A percentile compares a stretch with the other conserved stretches of the same genome.
These are phyloP conservation scores for Syncephalis fuscata DNA, from an alignment of 371 early-diverging fungal species.

Conservation along the genomic window DNA sequence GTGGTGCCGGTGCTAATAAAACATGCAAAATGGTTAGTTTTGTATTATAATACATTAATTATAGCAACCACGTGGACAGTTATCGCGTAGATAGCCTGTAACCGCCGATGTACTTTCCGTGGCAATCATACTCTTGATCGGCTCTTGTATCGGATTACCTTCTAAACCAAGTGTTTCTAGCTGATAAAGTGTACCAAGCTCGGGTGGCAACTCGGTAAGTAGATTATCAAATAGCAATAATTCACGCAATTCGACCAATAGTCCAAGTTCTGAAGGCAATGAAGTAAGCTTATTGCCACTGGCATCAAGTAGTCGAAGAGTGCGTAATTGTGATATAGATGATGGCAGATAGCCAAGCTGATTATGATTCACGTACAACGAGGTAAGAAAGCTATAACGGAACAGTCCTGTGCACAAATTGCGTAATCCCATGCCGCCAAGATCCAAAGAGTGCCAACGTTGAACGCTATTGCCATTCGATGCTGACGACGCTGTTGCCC, in stretches of 20 bases:
- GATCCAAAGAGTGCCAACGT: conserved; percentile 29
- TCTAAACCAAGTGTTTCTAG: conserved; percentile 88
- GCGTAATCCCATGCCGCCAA: conserved; percentile 85
- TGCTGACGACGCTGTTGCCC: too few species aligned
- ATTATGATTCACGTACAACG: conserved; percentile 90
- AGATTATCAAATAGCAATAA: conserved; percentile 89
- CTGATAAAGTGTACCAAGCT: conserved; percentile 86
- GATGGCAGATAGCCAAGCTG: conserved; percentile 58
- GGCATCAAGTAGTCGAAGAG: conserved; percentile 58
- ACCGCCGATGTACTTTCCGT: conserved; percentile 81
- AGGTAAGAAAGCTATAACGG: conserved; percentile 68
- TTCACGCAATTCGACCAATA: conserved; percentile 67
- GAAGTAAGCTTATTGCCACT: conserved; percentile 79
- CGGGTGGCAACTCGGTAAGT: conserved; percentile 72
- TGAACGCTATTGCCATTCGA: too few species aligned
- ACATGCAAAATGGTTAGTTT: too few species aligned
- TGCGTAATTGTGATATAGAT: conserved; percentile 42
- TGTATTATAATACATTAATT: background rate
- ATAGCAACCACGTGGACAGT: conserved; percentile 44
- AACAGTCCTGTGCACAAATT: conserved; percentile 59
- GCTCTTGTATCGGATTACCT: conserved; percentile 91
- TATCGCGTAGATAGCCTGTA: conserved; percentile 83
- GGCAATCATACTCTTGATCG: conserved; percentile 58
- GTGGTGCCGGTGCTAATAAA: conserved; percentile 55
- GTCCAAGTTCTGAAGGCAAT: conserved; percentile 86